Base-by-base conservation (phyloP, 495 filamentous ascomycete species). In the Penicillium desertorum region DNA sequence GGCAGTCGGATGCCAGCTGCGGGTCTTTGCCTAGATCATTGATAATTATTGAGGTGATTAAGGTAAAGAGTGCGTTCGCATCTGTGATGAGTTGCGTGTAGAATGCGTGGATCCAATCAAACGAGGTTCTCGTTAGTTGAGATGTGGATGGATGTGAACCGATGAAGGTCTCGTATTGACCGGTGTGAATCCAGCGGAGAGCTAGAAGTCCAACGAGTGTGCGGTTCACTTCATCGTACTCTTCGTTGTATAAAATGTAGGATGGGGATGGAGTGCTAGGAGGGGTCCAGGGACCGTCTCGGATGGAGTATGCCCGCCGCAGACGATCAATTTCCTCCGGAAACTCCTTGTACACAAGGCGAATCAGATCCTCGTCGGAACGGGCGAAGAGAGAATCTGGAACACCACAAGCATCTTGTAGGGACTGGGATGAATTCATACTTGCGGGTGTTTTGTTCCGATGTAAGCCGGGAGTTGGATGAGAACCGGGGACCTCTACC, bases 21-120 rank as follows among this genome's bases (percentile, higher is more conserved):
- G 73, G 71, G 23, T 76, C 73, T 51, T 76, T 76, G 8, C 73
- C 73, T 25, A 76, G 51, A 50, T 76, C 70, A 16, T 76, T 76
- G 39, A 74, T 67, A 9, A 76, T 51, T 20, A 74, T 69, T 5
- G 70, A 69, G 25, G 62, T 68, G 17, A 74, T 68, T 47, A 76
- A 54, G 1, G 70, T 64, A 30, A 64, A 70, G 19, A 74, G 56
- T 1, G 72, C 66, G 43, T 68, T 25, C 23, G n/a, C 42, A 14
- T 56, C 42, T n/a, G 16, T 61, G 62, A 63, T 51, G 27, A 23
- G 41, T 17, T 52, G 44, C 0, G 8, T 20, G 23, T 63, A 66
- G 23, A 63, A 66, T 7, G 42, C 16, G 16, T 36, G 44, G 29
- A 66, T 61, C 63, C 63, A 66, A 19, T 63, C 53, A 30, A 66